Percentiles rank a stretch among this genome's conserved stretches.
Evolutionary conservation across 768 basidiomycete genomes (phyloP).

Genomic region (Xerocomellus amylosporus): DNA sequence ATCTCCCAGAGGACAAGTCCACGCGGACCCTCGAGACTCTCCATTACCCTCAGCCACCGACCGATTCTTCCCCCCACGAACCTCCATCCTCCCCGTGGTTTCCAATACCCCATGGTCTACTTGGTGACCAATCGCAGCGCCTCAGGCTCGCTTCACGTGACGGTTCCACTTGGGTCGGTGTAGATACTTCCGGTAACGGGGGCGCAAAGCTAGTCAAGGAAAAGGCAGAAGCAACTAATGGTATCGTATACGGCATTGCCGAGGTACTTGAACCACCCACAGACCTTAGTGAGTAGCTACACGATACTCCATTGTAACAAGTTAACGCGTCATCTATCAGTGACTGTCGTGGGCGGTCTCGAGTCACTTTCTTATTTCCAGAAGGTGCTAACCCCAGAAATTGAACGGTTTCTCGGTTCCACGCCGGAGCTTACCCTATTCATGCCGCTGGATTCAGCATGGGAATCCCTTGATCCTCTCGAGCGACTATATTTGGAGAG

Average conservation of each 20-base stretch:
- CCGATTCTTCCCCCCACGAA: conserved; percentile 60
- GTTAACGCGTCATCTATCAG: conserved; percentile 37
- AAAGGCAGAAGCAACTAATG: conserved; percentile 62
- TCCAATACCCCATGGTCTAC: conserved; percentile 75
- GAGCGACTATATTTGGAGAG: conserved; percentile 90
- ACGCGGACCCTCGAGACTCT: conserved; percentile 53
- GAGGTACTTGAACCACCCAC: conserved; percentile 72
- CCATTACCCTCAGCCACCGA: conserved; percentile 60
- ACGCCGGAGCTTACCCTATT: conserved; percentile 83
- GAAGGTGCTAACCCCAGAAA: conserved; percentile 63
- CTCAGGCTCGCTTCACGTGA: conserved; percentile 59
- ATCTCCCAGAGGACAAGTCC: conserved; percentile 40
- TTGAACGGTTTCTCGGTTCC: conserved; percentile 54
- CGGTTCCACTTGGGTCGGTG: conserved; percentile 56
- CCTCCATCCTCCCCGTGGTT: conserved; percentile 85
- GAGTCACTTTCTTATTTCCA: conserved; percentile 69
- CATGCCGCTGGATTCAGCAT: conserved; percentile 82
- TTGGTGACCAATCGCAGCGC: conserved; percentile 80
- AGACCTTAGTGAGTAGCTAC: conserved; percentile 57
- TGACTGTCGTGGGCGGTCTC: conserved; percentile 55
- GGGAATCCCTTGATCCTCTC: conserved; percentile 68
- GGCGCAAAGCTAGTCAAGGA: conserved; percentile 66
- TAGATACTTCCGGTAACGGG: conserved; percentile 75
- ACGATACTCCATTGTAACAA: background rate
- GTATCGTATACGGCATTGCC: conserved; percentile 71